phyloP scores from a whole-genome alignment of 306 rosid genomes.

The Rosa persica region DNA sequence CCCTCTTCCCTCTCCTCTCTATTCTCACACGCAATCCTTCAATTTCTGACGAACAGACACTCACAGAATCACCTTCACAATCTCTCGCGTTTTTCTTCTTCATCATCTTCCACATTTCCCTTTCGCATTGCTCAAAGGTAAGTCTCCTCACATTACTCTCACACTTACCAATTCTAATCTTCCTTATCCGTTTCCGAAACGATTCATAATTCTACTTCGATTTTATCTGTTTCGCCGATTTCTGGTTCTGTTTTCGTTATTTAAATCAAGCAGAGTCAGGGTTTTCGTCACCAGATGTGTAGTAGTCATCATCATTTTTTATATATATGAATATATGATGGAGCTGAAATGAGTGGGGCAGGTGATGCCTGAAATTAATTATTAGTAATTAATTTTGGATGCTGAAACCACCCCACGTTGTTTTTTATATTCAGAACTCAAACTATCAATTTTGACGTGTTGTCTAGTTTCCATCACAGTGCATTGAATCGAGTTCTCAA shows the following conservation, averaged over 20 bases:
- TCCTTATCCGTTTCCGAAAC: background rate
- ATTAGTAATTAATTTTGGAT: background rate
- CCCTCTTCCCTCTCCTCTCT: no score
- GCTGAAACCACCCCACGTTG: constrained; percentile 31
- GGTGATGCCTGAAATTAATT: constrained; percentile 20
- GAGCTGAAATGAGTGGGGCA: constrained; percentile 17
- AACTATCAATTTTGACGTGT: background rate
- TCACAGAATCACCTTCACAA: background rate
- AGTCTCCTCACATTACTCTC: constrained; percentile 10
- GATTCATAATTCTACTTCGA: background rate
- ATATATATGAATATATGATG: background rate
- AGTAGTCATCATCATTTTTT: background rate
- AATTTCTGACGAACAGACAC: background rate
- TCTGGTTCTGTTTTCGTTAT: constrained; percentile 14
- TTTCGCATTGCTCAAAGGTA: background rate
- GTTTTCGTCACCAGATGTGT: constrained; percentile 14
- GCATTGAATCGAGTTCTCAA: background rate
- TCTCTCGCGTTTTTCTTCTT: background rate
- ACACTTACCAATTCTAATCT: background rate
- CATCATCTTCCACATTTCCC: background rate
- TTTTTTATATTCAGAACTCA: constrained; percentile 14
- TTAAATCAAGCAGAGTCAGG: background rate
- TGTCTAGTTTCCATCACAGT: background rate
- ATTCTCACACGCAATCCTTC: background rate
- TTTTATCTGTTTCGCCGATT: background rate